phyloP scores from a whole-genome alignment of 169 alveolate species.

The Plasmodium chabaudi region DNA sequence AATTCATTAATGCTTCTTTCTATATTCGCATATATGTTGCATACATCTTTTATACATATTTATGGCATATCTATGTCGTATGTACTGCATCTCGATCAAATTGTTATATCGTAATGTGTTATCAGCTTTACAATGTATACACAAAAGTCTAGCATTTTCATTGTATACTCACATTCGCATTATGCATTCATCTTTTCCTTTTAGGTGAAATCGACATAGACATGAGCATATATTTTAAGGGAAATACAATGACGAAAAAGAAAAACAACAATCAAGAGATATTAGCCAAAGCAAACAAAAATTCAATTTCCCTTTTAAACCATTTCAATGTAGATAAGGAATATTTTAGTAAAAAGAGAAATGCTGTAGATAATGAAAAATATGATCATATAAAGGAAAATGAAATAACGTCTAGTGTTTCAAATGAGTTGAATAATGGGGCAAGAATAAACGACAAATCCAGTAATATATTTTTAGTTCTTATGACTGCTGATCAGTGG shows the following conservation, averaged over 20 bases:
- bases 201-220: conserved; percentile 58
- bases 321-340: conserved; percentile 51
- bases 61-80: too few relatives aligned
- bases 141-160: too few relatives aligned
- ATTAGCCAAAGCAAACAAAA: conserved; percentile 53
- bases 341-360: conserved; percentile 18
- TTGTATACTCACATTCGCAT: background rate
- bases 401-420: background rate
- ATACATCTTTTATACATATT: background rate
- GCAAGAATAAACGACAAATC: background rate
- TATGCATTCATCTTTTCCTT: background rate
- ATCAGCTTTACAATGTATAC: background rate
- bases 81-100: too few relatives aligned
- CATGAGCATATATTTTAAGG: conserved; percentile 38
- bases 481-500: conserved; percentile 73
- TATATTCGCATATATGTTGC: background rate
- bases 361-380: background rate
- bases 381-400: background rate
- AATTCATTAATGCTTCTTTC: background rate
- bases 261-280: conserved; percentile 59
- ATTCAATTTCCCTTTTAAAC: conserved; percentile 40
- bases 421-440: background rate
- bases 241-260: conserved; percentile 18
- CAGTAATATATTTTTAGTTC: conserved; percentile 38
- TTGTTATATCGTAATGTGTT: too few relatives aligned